Conservation (phyloP, 1,284 basidiomycete genomes). For the Porodaedalea pini region DNA sequence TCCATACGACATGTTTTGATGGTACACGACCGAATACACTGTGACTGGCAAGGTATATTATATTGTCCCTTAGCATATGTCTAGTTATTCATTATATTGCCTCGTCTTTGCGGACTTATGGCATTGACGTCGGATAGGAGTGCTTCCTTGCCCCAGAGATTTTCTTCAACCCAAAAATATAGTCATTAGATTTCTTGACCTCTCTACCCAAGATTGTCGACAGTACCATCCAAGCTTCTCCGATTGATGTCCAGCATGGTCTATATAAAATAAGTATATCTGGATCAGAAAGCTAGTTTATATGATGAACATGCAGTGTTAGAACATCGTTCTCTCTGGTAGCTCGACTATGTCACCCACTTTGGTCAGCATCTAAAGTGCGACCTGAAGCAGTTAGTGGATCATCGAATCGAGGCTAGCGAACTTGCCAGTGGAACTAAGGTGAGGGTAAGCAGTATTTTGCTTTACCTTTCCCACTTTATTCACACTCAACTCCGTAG, state of each 20-base stretch:
- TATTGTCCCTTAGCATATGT: not conserved
- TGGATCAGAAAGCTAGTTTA: not conserved
- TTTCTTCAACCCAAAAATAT: constrained; percentile 99
- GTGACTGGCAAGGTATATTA: constrained; percentile 87
- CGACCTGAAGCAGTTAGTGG: constrained; percentile 92
- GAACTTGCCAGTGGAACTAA: constrained; percentile 73
- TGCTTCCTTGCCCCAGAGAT: constrained; percentile 99
- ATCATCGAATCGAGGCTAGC: constrained; percentile 81
- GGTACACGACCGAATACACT: constrained; percentile 90
- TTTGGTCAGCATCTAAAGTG: constrained; percentile 95
- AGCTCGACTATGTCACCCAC: constrained; percentile 98
- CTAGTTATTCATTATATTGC: not conserved
- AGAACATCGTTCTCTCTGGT: constrained; percentile 93
- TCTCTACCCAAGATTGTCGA: constrained; percentile 97
- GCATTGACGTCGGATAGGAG: constrained; percentile 95
- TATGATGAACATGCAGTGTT: not conserved
- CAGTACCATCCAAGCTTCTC: constrained; percentile 91
- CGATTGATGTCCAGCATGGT: constrained; percentile 92
- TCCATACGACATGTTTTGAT: constrained; percentile 94
- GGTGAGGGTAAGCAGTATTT: constrained; percentile 42
- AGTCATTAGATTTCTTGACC: constrained; percentile 96
- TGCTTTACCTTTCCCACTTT: not conserved
- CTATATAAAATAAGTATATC: constrained; percentile 77
- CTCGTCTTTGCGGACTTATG: constrained; percentile 63
- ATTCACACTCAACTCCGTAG: constrained; percentile 37